Conservation (phyloP, 2,329 filamentous ascomycete species). For the Pseudogymnoascus sp. region DNA sequence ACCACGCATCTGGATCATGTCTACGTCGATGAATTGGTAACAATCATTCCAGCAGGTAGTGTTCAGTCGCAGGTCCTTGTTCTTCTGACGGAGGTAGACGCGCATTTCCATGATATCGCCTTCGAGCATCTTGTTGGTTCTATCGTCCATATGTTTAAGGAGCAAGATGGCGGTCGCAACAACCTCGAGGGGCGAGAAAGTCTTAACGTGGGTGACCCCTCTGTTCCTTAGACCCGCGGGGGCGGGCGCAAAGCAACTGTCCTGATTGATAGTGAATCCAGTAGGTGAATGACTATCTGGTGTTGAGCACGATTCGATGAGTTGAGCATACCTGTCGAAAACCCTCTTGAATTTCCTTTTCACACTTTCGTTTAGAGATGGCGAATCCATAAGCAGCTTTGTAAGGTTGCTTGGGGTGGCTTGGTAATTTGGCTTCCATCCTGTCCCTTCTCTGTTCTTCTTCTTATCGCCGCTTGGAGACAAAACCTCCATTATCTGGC, state of each 20-base stretch:
- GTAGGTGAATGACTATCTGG: slow-evolving; percentile 14
- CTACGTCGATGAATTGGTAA: slow-evolving; percentile 26
- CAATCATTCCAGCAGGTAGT: slow-evolving; percentile 27
- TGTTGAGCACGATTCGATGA: slow-evolving; percentile 26
- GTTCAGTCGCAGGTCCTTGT: slow-evolving; percentile 31
- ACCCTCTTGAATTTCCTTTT: slow-evolving; percentile 26
- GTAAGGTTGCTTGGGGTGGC: slow-evolving; percentile 26
- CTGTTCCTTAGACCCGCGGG: slow-evolving; percentile 22
- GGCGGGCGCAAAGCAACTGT: slow-evolving; percentile 26
- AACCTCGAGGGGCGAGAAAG: slow-evolving; percentile 31
- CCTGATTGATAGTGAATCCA: slow-evolving; percentile 20
- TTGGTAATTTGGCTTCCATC: slow-evolving; percentile 23
- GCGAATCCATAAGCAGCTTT: slow-evolving; percentile 26
- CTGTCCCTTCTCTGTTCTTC: slow-evolving; percentile 13
- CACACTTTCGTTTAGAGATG: slow-evolving; percentile 21
- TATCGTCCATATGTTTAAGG: slow-evolving; percentile 24
- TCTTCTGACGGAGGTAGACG: slow-evolving; percentile 23
- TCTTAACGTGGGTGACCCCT: slow-evolving; percentile 25
- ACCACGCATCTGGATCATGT: slow-evolving; percentile 12
- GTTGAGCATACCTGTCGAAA: slow-evolving; percentile 28
- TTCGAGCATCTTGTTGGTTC: slow-evolving; percentile 25
- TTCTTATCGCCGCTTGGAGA: slow-evolving; percentile 10
- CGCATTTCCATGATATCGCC: slow-evolving; percentile 30
- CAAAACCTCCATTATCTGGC: slow-evolving; percentile 28
- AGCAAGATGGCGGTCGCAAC: slow-evolving; percentile 29